phyloP scores from a whole-genome alignment of 2,329 filamentous ascomycete genomes.

The Triangularia verruculosa region DNA sequence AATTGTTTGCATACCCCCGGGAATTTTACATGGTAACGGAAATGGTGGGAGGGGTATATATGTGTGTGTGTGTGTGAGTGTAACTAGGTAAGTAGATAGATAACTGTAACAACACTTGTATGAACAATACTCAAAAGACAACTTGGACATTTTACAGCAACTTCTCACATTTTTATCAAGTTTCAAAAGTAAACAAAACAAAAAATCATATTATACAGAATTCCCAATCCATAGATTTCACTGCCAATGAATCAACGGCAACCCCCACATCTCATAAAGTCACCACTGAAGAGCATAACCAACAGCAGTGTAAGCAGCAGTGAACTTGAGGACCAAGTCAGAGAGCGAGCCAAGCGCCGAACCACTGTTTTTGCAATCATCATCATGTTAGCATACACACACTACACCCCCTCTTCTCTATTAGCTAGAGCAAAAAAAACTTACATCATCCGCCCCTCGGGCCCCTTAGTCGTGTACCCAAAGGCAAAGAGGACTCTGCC shows the following conservation, averaged over 20 bases:
- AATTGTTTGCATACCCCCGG: neutral
- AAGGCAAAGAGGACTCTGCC: slow-evolving; percentile 52
- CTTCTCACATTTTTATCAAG: too few relatives aligned
- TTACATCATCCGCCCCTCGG: slow-evolving; percentile 42
- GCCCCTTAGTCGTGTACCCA: slow-evolving; percentile 52
- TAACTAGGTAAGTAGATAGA: neutral
- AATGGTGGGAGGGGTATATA: neutral
- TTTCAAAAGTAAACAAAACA: too few relatives aligned
- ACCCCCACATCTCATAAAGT: slow-evolving; percentile 11
- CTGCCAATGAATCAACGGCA: neutral
- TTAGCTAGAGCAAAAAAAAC: slow-evolving; percentile 23
- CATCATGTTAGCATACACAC: slow-evolving; percentile 17
- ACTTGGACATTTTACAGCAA: neutral
- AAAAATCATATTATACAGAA: too few relatives aligned
- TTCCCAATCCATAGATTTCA: neutral
- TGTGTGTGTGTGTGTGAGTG: neutral
- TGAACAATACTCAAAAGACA: neutral
- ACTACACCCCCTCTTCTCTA: neutral
- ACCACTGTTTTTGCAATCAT: slow-evolving; percentile 35
- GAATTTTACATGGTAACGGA: neutral
- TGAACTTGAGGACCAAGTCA: slow-evolving; percentile 40
- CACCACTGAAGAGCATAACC: slow-evolving; percentile 37
- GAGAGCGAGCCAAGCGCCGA: slow-evolving; percentile 34
- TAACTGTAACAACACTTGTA: neutral
- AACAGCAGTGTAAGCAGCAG: slow-evolving; percentile 44